Conservation (phyloP, 2,329 filamentous ascomycete species). For the Tolypocladium paradoxum region DNA sequence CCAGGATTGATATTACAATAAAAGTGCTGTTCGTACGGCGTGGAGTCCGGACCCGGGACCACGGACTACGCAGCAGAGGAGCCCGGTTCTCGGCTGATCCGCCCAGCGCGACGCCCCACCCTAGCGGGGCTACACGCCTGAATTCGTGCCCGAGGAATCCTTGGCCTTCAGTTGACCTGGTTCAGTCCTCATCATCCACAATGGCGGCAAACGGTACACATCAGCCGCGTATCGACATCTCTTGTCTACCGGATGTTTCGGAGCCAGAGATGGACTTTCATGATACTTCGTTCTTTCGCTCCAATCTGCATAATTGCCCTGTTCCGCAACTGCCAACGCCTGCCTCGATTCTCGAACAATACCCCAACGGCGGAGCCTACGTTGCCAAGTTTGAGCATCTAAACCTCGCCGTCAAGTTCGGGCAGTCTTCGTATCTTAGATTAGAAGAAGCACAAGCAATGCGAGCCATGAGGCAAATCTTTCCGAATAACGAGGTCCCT, state of each 20-base stretch:
- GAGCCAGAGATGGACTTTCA: conserved; percentile 4
- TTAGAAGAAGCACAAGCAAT: conserved; percentile 7
- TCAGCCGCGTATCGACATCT: not conserved
- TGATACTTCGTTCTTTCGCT: conserved; percentile 6
- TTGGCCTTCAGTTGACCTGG: no score
- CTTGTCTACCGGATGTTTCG: conserved; percentile 4
- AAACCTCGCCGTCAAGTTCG: conserved; percentile 6
- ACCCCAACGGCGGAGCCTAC: not conserved
- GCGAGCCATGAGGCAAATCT: conserved; percentile 3
- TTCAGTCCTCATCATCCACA: no score
- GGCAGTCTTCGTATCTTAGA: not conserved
- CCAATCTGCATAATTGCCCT: not conserved
- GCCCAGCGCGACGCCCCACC: no score
- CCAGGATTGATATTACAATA: no score
- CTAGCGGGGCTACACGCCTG: no score
- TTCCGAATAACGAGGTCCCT: conserved; percentile 5
- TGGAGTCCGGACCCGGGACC: no score
- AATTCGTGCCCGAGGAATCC: no score
- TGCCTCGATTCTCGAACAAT: conserved; percentile 1
- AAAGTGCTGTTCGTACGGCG: no score
- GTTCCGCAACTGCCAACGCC: conserved; percentile 3
- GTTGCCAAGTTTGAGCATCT: not conserved
- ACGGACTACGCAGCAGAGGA: no score
- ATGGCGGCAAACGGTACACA: not conserved
- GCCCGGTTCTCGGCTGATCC: no score